Base-by-base conservation (phyloP, 352 stramenopile species). In the Halophytophthora batemanensis region DNA sequence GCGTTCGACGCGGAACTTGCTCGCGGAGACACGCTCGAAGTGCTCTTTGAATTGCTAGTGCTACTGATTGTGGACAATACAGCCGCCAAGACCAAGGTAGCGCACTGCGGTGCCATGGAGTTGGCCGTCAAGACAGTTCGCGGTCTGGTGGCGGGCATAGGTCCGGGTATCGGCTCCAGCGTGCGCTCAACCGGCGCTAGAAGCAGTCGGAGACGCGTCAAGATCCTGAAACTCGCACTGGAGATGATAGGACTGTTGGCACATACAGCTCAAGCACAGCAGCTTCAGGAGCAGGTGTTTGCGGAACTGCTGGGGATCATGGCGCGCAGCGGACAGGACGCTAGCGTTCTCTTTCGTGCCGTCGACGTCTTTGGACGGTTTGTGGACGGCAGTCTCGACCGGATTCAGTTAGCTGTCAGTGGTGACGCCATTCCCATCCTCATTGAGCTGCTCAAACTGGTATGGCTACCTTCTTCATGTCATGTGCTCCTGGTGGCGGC, bases 11-110 rank as follows among this genome's bases (percentile, higher is more conserved):
- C 44, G 11, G 51, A 65, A 15, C 18, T 56, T 17, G 40, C 49
- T 0, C 33, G 17, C 10, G 13, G 31, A 3, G 61, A 71, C 34
- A 39, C 55, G 33, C 38, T 74, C 1, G 68, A 74, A n/a, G 45
- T 67, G 44, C 51, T 84, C 34, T 45, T 87, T 19, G 68, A 84
- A 61, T 35, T 87, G 17, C 42, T 87, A 0, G 49, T 54, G 28
- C 29, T 66, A 35, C 56, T 87, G 15, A 15, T 67, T 21, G 35
- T 68, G 17, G 66, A 73, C 19, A 66, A 64, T 8, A 23, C 52
- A 3, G 33, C 47, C 2, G 55, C 50, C 17, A 60, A 66, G 22
- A 14, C 19, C 2, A 34, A 50, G 0, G 46, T 67, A 2, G 50
- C 53, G 10, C 52, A 56, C 14, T 52, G 47, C 10, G 69, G 69